Base-by-base conservation (phyloP, 768 basidiomycete genomes). In the Dacryopinax primogenitus region DNA sequence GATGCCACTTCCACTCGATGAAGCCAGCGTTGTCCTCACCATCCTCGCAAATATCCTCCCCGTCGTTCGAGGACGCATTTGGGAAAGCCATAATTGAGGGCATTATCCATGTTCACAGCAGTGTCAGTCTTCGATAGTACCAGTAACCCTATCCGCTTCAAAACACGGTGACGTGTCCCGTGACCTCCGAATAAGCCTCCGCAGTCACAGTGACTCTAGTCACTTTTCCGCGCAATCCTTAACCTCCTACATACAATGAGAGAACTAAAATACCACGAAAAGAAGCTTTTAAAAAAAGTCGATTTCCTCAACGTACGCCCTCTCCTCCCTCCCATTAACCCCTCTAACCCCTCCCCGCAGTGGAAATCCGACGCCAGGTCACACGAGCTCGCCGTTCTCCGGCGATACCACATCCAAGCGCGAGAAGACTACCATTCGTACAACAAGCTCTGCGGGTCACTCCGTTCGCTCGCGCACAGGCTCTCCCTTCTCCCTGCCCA, bases 361-460 rank as follows among this genome's bases (percentile, higher is more conserved):
- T 98, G 95, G 95, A 98, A 92, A 77, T 87, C 92, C 77, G 94
- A 98, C 84, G 86, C 87, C 15, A 87, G 86, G 73, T 77, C 86
- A 16, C 85, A 94, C 41, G 96, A 98, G 80, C 84, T 90, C 76
- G 91, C 87, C 74, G 88, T 98, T 64, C 88, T 98, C 84, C 84
- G 95, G 21, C 78, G 93, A 65, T 99, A 97, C 75, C 96, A 98
- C 76, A 83, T 99, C 68, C 94, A 97, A 72, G 82, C 93, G 76
- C 78, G 94, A 70, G 92, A 95, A 67, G 92, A 95, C 77, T 94
- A 94, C 74, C 87, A 91, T 83, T 92, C 90, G 87, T 99, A 98
- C 80, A 99, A 99, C 81, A 94, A 90, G 74, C 81, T 99, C 21
- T 92, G 87, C 71, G 96, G 96, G 37, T 83, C 87, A 1, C 77